Base-by-base conservation (phyloP, 805 yeast species). In the Diddensiella caesifluorescens region DNA sequence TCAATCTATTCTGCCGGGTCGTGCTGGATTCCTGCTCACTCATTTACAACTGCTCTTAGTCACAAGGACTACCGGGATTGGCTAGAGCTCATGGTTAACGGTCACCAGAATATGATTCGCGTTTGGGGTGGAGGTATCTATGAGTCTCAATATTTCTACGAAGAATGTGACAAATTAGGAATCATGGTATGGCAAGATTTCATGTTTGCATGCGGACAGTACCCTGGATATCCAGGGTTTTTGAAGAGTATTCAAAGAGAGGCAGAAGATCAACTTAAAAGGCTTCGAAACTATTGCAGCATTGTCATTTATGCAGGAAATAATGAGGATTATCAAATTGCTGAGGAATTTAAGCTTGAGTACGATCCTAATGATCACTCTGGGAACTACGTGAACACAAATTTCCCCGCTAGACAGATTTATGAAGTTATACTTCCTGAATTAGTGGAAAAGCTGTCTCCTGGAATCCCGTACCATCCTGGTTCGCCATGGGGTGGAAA, bases 151-250 rank as follows among this genome's bases (percentile, higher is more conserved):
- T 28, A 46, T 4, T 68, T 72, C 48, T 72, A 72, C 50, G 57
- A 62, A 21, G 64, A 61, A 44, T 72, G 76, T 54, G 76, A 71
- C 47, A 37, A 61, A 15, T 45, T 59, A 3, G 75, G 75, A 2
- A 40, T 74, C 7, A 34, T 74, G 50, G 69, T 74, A 5, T 74
- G 77, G 76, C 79, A 74, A 41, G 79, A 74, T 50, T 71, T 74
- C 52, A 68, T 73, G 77, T 74, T 74, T 61, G 78, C 75, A 2
- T 74, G 79, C 58, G 79, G 77, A 1, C 73, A 68, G 37, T 74
- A 74, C 45, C 79, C 78, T 3, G 71, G 63, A 3, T 61, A 69
- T 46, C 52, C 53, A 2, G 56, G 51, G 9, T 70, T 71, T 45
- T 49, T 63, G 18, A 53, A 52, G 4, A 55, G 52, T 32, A 73